phyloP scores from a whole-genome alignment of 2,329 filamentous ascomycete genomes.

The Exophiala sp. region DNA sequence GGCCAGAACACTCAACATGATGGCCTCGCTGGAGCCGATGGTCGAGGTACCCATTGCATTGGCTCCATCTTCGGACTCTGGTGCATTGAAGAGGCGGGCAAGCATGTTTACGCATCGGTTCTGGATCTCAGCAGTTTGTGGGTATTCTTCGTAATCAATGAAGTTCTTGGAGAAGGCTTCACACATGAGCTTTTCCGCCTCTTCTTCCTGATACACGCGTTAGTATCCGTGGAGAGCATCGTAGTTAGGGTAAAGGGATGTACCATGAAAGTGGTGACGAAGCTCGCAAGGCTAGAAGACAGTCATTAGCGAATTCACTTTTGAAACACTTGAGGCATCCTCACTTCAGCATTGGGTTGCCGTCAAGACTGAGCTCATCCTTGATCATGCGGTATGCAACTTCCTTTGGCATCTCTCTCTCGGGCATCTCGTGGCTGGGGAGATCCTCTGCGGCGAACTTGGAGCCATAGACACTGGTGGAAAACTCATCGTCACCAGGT shows the following conservation, averaged over 20 bases:
- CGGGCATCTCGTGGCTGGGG: slow-evolving; percentile 81
- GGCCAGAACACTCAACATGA: slow-evolving; percentile 59
- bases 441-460: slow-evolving; percentile 77
- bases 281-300: slow-evolving; percentile 69
- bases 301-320: slow-evolving; percentile 1
- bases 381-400: slow-evolving; percentile 97
- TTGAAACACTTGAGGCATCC: slow-evolving; percentile 6
- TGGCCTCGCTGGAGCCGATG: slow-evolving; percentile 77
- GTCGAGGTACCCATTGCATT: slow-evolving; percentile 81
- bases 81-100: slow-evolving; percentile 80
- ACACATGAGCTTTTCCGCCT: slow-evolving; percentile 92
- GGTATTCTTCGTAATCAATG: slow-evolving; percentile 84
- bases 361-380: slow-evolving; percentile 87
- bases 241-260: slow-evolving; percentile 21
- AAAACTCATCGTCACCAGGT: slow-evolving; percentile 51
- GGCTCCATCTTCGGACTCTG: slow-evolving; percentile 51
- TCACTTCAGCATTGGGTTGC: slow-evolving; percentile 73
- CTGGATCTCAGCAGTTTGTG: slow-evolving; percentile 77
- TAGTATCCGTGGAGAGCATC: neutral
- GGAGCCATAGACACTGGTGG: slow-evolving; percentile 82
- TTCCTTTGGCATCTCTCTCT: slow-evolving; percentile 83
- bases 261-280: slow-evolving; percentile 96
- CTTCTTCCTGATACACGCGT: slow-evolving; percentile 65
- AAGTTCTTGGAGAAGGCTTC: slow-evolving; percentile 95
- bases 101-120: slow-evolving; percentile 93